Evolutionary conservation across 257 asterid genomes (phyloP).

Genomic region (Rhazya stricta): DNA sequence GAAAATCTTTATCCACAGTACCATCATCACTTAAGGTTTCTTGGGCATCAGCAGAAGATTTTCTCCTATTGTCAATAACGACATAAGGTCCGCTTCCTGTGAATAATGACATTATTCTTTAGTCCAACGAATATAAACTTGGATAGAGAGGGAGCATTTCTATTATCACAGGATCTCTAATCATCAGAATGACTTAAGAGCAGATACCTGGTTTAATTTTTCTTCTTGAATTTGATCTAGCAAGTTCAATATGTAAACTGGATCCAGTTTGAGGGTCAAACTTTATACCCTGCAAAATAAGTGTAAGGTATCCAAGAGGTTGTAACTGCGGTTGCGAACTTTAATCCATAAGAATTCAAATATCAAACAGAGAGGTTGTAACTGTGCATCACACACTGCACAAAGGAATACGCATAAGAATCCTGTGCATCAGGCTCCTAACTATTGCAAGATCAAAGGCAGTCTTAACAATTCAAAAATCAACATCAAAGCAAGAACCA

Average conservation of each 20-base stretch:
- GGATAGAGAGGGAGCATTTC: neutral
- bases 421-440: neutral
- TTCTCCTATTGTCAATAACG: slow-evolving; percentile 75
- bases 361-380: neutral
- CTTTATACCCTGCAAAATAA: slow-evolving; percentile 56
- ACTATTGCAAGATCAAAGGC: neutral
- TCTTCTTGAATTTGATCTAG: slow-evolving; percentile 94
- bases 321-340: neutral
- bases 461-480: neutral
- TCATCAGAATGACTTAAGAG: neutral
- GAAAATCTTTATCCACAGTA: slow-evolving; percentile 10
- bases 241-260: slow-evolving; percentile 86
- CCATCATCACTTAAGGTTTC: slow-evolving; percentile 80
- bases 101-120: slow-evolving; percentile 18
- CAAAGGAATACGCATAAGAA: neutral
- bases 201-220: slow-evolving; percentile 61
- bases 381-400: neutral
- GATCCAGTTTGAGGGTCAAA: slow-evolving; percentile 95
- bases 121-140: slow-evolving; percentile 14
- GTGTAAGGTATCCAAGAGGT: neutral
- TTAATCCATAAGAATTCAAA: neutral
- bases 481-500: slow-evolving; percentile 4
- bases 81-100: slow-evolving; percentile 94
- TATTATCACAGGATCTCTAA: neutral
- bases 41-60: slow-evolving; percentile 39